A percentile compares a stretch with the other conserved stretches of the same genome.
These are phyloP conservation scores for Diaporthe eres DNA, from an alignment of 2,329 filamentous ascomycete species.

Conservation along the genomic window DNA sequence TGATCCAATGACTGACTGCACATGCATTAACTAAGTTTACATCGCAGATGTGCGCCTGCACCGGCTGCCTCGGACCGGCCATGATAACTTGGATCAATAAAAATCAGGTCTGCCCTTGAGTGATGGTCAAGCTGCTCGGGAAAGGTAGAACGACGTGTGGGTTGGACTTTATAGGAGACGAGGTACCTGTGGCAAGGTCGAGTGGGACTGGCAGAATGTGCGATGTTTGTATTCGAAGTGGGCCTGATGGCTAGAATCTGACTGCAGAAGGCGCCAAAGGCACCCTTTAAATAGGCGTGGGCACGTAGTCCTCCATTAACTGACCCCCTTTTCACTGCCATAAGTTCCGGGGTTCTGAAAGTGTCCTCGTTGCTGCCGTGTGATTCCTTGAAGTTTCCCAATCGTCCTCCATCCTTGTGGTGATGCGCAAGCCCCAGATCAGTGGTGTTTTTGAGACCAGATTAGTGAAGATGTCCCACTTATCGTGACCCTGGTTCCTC, in stretches of 20 bases:
- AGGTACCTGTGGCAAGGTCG: background rate
- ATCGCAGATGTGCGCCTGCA: slow-evolving; percentile 14
- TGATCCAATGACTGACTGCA: background rate
- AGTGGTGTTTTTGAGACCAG: background rate
- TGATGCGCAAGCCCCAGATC: background rate
- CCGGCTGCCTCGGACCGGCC: slow-evolving; percentile 17
- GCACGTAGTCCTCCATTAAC: background rate
- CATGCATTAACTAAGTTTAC: background rate
- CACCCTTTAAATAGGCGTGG: background rate
- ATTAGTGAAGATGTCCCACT: background rate
- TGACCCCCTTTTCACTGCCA: background rate
- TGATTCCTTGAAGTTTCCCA: background rate
- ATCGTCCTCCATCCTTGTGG: background rate
- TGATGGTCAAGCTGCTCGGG: background rate
- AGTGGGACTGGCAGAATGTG: background rate
- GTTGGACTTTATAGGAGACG: background rate
- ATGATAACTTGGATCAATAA: slow-evolving; percentile 8
- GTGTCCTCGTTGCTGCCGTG: background rate
- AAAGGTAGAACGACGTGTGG: background rate
- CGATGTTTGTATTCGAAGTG: background rate
- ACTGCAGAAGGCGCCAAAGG: background rate
- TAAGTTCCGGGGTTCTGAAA: background rate
- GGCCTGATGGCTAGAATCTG: background rate
- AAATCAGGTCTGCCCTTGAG: slow-evolving; percentile 16
- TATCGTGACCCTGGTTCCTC: background rate